These are phyloP conservation scores for Torrubiellomyces zombiae DNA, from an alignment of 2,329 filamentous ascomycete genomes.

Conservation along the genomic window DNA sequence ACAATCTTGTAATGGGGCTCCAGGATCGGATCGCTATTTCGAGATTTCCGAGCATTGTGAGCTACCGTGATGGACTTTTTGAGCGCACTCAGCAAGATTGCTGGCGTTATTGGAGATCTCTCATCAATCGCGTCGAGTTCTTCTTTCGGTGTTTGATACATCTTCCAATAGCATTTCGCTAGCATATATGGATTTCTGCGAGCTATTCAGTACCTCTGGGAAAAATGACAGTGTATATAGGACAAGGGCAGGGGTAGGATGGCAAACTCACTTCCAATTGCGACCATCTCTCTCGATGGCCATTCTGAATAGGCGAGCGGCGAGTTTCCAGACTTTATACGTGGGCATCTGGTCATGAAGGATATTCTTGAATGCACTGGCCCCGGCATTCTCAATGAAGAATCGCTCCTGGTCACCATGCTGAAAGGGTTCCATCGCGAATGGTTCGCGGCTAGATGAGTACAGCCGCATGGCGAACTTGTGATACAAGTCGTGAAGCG, in stretches of 20 bases:
- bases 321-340: constrained; percentile 46
- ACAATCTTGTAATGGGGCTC: constrained; percentile 90
- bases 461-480: constrained; percentile 46
- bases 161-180: constrained; percentile 46
- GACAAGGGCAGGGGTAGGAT: no score
- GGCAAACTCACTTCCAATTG: constrained; percentile 41
- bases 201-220: constrained; percentile 13
- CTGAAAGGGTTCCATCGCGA: constrained; percentile 44
- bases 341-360: constrained; percentile 39
- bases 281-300: constrained; percentile 35
- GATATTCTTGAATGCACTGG: constrained; percentile 33
- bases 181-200: constrained; percentile 40
- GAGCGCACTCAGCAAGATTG: constrained; percentile 29
- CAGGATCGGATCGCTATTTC: constrained; percentile 58
- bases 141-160: constrained; percentile 34
- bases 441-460: constrained; percentile 43
- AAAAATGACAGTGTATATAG: no score
- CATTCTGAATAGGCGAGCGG: constrained; percentile 37
- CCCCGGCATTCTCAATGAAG: constrained; percentile 33
- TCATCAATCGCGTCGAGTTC: constrained; percentile 26
- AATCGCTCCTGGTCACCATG: constrained; percentile 40
- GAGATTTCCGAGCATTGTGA: constrained; percentile 33
- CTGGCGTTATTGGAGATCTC: constrained; percentile 13
- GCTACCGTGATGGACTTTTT: constrained; percentile 35
- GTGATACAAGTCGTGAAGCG: constrained; percentile 40